Evolutionary conservation across 1,284 basidiomycete genomes (phyloP).

Genomic region (Malassezia restricta): DNA sequence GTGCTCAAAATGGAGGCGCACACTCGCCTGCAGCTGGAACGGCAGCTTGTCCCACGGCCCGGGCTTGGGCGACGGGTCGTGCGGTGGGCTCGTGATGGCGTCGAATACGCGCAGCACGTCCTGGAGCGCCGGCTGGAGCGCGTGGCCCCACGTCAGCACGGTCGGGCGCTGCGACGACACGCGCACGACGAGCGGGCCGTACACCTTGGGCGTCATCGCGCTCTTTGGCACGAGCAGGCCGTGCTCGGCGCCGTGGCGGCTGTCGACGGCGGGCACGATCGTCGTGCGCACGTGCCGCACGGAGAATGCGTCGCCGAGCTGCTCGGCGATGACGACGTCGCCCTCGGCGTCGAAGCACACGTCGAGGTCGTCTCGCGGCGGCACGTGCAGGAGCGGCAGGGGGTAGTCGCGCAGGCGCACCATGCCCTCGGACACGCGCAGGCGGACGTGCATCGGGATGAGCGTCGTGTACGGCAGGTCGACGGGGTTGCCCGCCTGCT

Average conservation of each 20-base stretch:
- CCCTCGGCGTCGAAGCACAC: constrained; percentile 59
- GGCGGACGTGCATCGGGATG: constrained; percentile 67
- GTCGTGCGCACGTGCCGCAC: constrained; percentile 36
- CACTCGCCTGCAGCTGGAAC: constrained; percentile 63
- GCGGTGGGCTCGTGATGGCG: constrained; percentile 63
- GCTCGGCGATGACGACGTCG: constrained; percentile 78
- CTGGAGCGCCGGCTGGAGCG: constrained; percentile 72
- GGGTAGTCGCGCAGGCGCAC: constrained; percentile 64
- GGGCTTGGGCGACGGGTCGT: constrained; percentile 71
- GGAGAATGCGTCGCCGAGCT: constrained; percentile 60
- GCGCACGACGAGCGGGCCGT: constrained; percentile 57
- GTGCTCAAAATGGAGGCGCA: constrained; percentile 58
- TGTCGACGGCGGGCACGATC: constrained; percentile 36
- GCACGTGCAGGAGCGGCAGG: constrained; percentile 51
- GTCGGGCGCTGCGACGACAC: constrained; percentile 61
- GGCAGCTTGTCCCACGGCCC: constrained; percentile 84
- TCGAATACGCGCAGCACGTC: constrained; percentile 78
- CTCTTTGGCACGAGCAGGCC: constrained; percentile 70
- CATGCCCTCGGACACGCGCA: constrained; percentile 57
- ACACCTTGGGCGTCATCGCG: constrained; percentile 87
- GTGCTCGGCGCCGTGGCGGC: constrained; percentile 53
- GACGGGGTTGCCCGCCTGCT: constrained; percentile 62
- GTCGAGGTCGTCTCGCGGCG: constrained; percentile 32
- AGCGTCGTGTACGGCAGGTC: constrained; percentile 68
- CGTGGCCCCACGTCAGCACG: constrained; percentile 77